These are phyloP conservation scores for Candida lessepsii DNA, from an alignment of 805 yeast genomes.

Conservation along the genomic window DNA sequence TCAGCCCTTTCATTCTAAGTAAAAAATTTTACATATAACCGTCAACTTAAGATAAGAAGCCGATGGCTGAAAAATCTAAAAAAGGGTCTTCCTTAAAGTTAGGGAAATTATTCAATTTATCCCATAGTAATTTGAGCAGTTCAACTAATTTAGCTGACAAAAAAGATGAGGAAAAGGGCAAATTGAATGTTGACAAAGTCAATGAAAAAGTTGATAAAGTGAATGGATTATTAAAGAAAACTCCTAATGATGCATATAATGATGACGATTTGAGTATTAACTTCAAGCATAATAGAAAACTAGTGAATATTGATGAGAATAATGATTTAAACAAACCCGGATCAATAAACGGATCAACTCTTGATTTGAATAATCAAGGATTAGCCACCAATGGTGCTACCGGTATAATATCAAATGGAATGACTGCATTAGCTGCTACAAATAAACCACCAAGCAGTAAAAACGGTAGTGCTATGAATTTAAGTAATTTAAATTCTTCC, in stretches of 20 bases:
- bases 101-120: slow-evolving; percentile 23
- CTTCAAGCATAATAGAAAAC: slow-evolving; percentile 2
- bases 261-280: slow-evolving; percentile 7
- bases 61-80: slow-evolving; percentile 16
- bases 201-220: background rate
- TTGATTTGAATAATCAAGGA: background rate
- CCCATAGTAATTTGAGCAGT: slow-evolving; percentile 14
- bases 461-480: slow-evolving; percentile 1
- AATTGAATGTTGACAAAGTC: background rate
- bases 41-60: background rate
- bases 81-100: slow-evolving; percentile 18
- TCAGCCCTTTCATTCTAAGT: too few species aligned
- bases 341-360: background rate
- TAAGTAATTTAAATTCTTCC: background rate
- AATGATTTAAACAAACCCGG: background rate
- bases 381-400: background rate
- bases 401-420: slow-evolving; percentile 1
- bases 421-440: too few species aligned
- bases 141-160: slow-evolving; percentile 1
- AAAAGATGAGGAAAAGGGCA: background rate
- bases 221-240: background rate
- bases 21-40: too few species aligned
- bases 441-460: too few species aligned
- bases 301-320: slow-evolving; percentile 5
- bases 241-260: background rate